A percentile compares a stretch with the other conserved stretches of the same genome.
Conservation (phyloP, 345 rosid genomes). For the Sapria himalayana region DNA sequence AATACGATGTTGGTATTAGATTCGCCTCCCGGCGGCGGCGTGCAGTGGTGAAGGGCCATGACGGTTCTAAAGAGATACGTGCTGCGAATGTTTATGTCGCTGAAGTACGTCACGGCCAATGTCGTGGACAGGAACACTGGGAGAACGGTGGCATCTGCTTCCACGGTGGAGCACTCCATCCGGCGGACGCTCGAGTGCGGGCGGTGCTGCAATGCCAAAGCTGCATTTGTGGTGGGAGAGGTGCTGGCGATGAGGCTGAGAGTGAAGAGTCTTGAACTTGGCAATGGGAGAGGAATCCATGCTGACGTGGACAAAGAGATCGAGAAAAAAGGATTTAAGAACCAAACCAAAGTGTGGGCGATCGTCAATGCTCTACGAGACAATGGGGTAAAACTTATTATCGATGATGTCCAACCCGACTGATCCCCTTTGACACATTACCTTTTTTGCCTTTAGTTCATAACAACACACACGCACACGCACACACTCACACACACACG, state of each 20-base stretch:
- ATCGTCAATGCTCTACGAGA: conserved; percentile 46
- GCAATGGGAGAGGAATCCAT: conserved; percentile 60
- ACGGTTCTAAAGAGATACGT: conserved; percentile 44
- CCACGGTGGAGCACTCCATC: conserved; percentile 60
- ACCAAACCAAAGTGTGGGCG: conserved; percentile 25
- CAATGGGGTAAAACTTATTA: conserved; percentile 50
- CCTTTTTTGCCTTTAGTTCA: too few species aligned
- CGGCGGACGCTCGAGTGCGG: conserved; percentile 57
- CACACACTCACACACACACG: too few species aligned
- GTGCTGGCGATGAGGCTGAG: conserved; percentile 67
- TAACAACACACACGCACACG: too few species aligned
- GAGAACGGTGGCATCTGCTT: conserved; percentile 44
- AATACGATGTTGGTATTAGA: too few species aligned
- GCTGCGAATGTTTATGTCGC: too few species aligned
- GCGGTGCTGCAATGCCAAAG: conserved; percentile 63
- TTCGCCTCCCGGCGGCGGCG: too few species aligned
- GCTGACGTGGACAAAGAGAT: conserved; percentile 48
- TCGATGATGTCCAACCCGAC: too few species aligned
- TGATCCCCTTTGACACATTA: too few species aligned
- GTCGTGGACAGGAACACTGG: conserved; percentile 74
- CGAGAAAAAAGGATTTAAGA: conserved; percentile 66
- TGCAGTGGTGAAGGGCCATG: too few species aligned
- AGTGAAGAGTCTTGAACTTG: conserved; percentile 67
- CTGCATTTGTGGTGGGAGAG: conserved; percentile 56
- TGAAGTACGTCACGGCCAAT: conserved; percentile 59